Percentiles rank a stretch among this genome's conserved stretches.
phyloP scores from a whole-genome alignment of 2,329 filamentous ascomycete genomes.

The Tolypocladium capitatum region DNA sequence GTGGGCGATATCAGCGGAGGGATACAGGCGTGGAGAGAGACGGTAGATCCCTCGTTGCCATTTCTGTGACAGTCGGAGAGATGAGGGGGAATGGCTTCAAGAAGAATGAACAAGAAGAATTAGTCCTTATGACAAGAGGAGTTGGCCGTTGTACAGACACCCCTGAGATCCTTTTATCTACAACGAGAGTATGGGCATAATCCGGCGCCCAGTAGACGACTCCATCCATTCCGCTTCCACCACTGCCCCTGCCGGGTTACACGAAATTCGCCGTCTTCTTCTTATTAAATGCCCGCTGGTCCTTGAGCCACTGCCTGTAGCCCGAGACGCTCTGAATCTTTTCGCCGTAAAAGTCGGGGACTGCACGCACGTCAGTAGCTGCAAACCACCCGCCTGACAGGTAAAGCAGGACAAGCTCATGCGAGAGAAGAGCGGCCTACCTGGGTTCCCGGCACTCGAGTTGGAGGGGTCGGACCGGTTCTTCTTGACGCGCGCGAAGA shows the following conservation, averaged over 20 bases:
- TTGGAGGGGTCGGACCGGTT: constrained; percentile 83
- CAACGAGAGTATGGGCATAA: constrained; percentile 2
- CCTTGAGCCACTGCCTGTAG: constrained; percentile 92
- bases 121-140: constrained; percentile 13
- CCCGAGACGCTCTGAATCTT: constrained; percentile 89
- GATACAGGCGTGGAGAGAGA: constrained; percentile 56
- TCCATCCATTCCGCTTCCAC: neutral
- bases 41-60: constrained; percentile 47
- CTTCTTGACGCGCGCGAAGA: constrained; percentile 83
- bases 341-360: constrained; percentile 96
- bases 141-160: constrained; percentile 12
- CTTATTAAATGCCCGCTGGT: constrained; percentile 93
- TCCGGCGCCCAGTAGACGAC: constrained; percentile 3
- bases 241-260: constrained; percentile 16
- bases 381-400: too few species aligned
- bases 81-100: too few species aligned
- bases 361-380: constrained; percentile 27
- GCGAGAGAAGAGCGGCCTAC: constrained; percentile 24
- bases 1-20: constrained; percentile 63
- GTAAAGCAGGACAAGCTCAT: too few species aligned
- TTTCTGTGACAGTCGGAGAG: constrained; percentile 27
- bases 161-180: constrained; percentile 4
- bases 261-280: constrained; percentile 65
- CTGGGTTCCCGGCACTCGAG: constrained; percentile 79
- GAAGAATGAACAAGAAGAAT: too few species aligned